A percentile compares a stretch with the other conserved stretches of the same genome.
phyloP scores from a whole-genome alignment of 495 filamentous ascomycete genomes.

The Xylaria scruposa region DNA sequence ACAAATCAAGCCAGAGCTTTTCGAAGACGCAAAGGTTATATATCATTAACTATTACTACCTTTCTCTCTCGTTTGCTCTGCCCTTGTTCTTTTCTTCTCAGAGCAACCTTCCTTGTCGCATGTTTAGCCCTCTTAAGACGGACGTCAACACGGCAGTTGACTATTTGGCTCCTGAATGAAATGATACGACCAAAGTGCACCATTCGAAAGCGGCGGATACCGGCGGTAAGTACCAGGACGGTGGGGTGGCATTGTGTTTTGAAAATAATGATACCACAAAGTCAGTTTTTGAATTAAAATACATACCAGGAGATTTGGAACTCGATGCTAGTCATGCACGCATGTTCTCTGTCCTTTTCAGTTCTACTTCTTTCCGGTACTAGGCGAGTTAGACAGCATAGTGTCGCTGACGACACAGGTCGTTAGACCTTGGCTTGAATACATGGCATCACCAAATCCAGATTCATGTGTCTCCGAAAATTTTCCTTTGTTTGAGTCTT shows the following conservation, averaged over 20 bases:
- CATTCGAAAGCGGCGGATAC: background rate
- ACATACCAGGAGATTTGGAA: background rate
- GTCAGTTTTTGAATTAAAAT: background rate
- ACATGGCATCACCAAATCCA: background rate
- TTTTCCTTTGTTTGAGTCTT: background rate
- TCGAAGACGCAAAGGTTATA: too few species aligned
- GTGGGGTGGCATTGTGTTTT: slow-evolving; percentile 13
- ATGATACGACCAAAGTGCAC: background rate
- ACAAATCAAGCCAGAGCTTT: background rate
- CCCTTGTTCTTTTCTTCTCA: background rate
- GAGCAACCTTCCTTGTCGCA: background rate
- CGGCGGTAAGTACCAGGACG: background rate
- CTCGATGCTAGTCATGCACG: background rate
- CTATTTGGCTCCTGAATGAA: background rate
- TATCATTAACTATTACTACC: too few species aligned
- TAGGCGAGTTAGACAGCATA: slow-evolving; percentile 6
- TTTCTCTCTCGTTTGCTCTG: background rate
- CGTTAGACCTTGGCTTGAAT: slow-evolving; percentile 4
- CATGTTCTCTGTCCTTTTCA: background rate
- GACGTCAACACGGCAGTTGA: background rate
- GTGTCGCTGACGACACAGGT: background rate
- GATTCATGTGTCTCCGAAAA: background rate
- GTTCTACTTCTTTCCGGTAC: background rate
- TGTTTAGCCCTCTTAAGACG: background rate
- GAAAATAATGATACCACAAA: slow-evolving; percentile 4